A percentile compares a stretch with the other conserved stretches of the same genome.
Conservation (phyloP, 495 filamentous ascomycete species). For the Chaetomidium leptoderma region DNA sequence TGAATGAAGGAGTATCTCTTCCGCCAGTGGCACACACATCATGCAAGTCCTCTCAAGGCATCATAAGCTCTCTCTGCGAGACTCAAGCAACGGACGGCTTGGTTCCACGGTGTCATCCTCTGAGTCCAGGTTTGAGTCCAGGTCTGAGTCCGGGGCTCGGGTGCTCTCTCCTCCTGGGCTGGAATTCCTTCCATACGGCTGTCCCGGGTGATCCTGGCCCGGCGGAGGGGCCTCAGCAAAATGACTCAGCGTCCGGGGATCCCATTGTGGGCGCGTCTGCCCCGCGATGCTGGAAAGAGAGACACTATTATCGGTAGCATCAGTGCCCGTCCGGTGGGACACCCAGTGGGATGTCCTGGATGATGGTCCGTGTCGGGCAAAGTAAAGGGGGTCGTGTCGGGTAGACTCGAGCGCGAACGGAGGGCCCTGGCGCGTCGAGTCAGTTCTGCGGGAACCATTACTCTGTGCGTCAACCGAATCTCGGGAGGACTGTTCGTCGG, state of each 20-base stretch:
- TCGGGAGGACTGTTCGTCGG: conserved; percentile 13
- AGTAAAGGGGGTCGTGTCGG: conserved; percentile 9
- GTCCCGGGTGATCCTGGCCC: neutral
- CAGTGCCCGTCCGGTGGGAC: conserved; percentile 6
- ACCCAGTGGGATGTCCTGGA: conserved; percentile 15
- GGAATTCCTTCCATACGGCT: conserved; percentile 1
- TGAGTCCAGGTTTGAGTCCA: conserved; percentile 6
- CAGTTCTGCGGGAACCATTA: conserved; percentile 8
- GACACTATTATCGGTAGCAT: conserved; percentile 23
- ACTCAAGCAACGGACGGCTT: conserved; percentile 17
- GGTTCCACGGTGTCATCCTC: conserved; percentile 5
- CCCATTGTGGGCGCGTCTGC: conserved; percentile 20
- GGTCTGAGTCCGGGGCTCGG: neutral
- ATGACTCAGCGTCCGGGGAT: conserved; percentile 14
- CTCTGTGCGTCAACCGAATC: conserved; percentile 19
- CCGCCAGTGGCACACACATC: neutral
- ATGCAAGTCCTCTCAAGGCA: neutral
- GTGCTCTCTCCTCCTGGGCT: neutral
- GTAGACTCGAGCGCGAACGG: conserved; percentile 11
- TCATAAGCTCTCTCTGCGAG: neutral
- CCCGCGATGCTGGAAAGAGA: conserved; percentile 16
- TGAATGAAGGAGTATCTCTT: conserved; percentile 3
- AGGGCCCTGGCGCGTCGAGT: neutral
- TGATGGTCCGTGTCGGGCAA: conserved; percentile 19
- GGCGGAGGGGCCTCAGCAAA: conserved; percentile 9